Conservation (phyloP, 177 flowering plant genomes). For the Telopea speciosissima region DNA sequence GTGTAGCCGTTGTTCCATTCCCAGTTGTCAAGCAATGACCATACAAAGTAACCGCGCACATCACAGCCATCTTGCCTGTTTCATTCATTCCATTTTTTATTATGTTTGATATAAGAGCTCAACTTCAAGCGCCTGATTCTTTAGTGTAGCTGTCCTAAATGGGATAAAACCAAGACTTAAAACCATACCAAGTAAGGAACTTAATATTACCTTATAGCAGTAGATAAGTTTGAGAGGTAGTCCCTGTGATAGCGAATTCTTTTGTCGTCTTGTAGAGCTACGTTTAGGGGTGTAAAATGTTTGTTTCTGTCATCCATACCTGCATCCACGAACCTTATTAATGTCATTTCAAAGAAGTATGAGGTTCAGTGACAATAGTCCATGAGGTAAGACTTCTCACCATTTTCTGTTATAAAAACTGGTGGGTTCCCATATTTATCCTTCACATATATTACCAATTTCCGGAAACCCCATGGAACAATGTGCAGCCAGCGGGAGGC, state of each 20-base stretch:
- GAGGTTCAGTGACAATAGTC: background rate
- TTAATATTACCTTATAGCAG: constrained; percentile 58
- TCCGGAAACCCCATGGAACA: constrained; percentile 85
- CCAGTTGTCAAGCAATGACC: constrained; percentile 96
- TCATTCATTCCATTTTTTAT: constrained; percentile 3
- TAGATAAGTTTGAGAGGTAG: constrained; percentile 77
- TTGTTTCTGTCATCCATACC: constrained; percentile 83
- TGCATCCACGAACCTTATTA: constrained; percentile 21
- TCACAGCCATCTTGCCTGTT: constrained; percentile 73
- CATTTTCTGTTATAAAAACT: constrained; percentile 82
- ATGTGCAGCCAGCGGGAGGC: constrained; percentile 76
- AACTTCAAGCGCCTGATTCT: background rate
- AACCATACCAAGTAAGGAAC: background rate
- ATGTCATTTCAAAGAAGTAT: background rate
- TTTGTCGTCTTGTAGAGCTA: constrained; percentile 68
- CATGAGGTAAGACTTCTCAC: constrained; percentile 23
- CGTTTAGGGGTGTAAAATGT: constrained; percentile 26
- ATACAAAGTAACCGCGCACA: constrained; percentile 68
- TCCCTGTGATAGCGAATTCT: constrained; percentile 74
- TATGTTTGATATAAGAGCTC: constrained; percentile 3
- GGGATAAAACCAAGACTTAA: background rate
- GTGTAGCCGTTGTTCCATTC: constrained; percentile 87
- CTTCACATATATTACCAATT: constrained; percentile 49
- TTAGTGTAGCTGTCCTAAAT: background rate
- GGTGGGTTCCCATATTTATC: constrained; percentile 72